Evolutionary conservation across 306 rosid genomes (phyloP).

Genomic region (Abrus precatorius): DNA sequence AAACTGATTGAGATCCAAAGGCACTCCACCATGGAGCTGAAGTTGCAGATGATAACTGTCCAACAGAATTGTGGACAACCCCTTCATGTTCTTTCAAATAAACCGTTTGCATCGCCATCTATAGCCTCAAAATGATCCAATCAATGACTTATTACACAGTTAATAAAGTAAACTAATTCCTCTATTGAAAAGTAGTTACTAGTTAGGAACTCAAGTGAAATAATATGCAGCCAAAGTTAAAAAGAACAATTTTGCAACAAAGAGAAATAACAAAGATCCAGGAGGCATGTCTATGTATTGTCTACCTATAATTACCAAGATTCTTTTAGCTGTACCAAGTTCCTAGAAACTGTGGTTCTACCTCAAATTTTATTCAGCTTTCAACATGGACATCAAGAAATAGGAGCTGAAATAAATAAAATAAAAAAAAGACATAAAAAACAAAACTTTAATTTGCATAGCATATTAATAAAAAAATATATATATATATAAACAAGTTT

Average conservation of each 20-base stretch:
- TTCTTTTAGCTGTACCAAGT: neutral
- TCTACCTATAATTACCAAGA: conserved; percentile 2
- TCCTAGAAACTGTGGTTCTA: neutral
- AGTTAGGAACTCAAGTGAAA: neutral
- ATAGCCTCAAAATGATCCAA: conserved; percentile 28
- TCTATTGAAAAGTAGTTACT: conserved; percentile 6
- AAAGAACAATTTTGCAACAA: neutral
- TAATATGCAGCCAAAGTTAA: neutral
- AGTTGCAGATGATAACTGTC: conserved; percentile 63
- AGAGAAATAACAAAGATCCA: neutral
- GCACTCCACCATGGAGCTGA: conserved; percentile 69
- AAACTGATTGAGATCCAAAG: conserved; percentile 59
- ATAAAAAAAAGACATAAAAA: neutral
- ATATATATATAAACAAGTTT: neutral
- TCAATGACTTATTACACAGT: neutral
- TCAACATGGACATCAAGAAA: conserved; percentile 3
- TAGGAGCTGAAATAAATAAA: conserved; percentile 23
- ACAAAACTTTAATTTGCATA: conserved; percentile 5
- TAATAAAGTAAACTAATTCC: conserved; percentile 36
- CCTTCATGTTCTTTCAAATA: conserved; percentile 73
- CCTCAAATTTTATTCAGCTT: conserved; percentile 20
- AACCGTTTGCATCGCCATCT: conserved; percentile 70
- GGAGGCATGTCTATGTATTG: neutral
- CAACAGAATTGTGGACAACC: conserved; percentile 53
- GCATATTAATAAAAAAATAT: neutral